Percentiles rank a stretch among this genome's conserved stretches.
These are phyloP conservation scores for Colletotrichum sp. DNA, from an alignment of 2,329 filamentous ascomycete species.

Conservation along the genomic window DNA sequence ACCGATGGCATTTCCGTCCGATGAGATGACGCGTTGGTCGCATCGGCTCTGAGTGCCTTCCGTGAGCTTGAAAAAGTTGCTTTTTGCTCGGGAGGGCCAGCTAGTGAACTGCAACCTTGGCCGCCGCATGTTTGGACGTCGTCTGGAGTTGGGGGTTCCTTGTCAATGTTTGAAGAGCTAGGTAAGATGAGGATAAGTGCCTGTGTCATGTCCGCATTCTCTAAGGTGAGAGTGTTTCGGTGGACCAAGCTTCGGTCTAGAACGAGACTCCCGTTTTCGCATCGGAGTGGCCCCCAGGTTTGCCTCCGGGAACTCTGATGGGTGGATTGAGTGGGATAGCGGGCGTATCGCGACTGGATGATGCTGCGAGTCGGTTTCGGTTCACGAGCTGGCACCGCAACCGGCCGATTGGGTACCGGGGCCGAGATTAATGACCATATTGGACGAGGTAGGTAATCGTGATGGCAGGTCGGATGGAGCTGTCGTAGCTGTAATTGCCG, in stretches of 20 bases:
- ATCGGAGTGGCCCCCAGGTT: background rate
- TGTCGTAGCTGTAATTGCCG: background rate
- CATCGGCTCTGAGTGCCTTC: background rate
- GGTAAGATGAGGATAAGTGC: background rate
- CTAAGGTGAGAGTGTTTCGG: background rate
- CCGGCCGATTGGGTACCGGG: background rate
- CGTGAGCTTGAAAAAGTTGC: background rate
- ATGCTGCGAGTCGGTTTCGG: background rate
- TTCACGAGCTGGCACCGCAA: background rate
- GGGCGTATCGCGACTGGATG: background rate
- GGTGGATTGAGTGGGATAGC: background rate
- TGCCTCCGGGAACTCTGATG: background rate
- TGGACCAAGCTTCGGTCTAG: background rate
- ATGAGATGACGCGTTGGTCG: background rate
- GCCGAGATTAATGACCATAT: background rate
- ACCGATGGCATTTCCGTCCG: background rate
- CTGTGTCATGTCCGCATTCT: background rate
- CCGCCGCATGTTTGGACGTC: background rate
- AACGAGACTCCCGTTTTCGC: background rate
- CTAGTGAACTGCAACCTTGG: background rate
- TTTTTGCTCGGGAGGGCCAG: background rate
- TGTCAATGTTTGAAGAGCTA: background rate
- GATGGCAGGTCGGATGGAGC: rapidly evolving
- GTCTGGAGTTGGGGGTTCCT: background rate
- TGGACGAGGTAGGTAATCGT: background rate